Evolutionary conservation across 805 yeast genomes (phyloP).

Genomic region (Hermanozyma aechmeae): DNA sequence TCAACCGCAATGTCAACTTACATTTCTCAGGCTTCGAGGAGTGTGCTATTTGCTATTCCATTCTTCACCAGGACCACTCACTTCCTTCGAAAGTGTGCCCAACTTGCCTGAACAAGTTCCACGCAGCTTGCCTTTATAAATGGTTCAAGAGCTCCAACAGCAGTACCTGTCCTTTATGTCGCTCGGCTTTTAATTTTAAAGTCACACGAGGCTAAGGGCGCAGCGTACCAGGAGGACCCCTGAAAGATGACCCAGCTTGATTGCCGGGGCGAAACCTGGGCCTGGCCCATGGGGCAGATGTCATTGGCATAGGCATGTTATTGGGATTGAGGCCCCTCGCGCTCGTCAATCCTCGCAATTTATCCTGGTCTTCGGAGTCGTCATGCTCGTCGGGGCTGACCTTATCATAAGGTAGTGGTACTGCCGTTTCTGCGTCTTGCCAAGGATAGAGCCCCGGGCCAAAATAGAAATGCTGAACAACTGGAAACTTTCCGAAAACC

Average conservation of each 20-base stretch:
- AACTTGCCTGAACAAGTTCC: slow-evolving; percentile 90
- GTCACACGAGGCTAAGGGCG: slow-evolving; percentile 9
- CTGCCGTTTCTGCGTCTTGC: slow-evolving; percentile 7
- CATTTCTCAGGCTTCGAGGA: slow-evolving; percentile 94
- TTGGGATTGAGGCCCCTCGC: no score
- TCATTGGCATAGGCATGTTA: no score
- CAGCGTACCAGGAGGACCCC: no score
- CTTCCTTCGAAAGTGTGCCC: slow-evolving; percentile 83
- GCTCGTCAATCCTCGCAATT: no score
- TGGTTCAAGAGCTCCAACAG: slow-evolving; percentile 96
- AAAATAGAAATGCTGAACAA: slow-evolving; percentile 89
- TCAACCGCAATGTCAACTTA: slow-evolving; percentile 64
- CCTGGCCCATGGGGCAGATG: no score
- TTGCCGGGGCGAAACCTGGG: no score
- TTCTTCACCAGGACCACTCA: slow-evolving; percentile 82
- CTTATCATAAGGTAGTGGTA: no score
- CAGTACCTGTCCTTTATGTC: slow-evolving; percentile 91
- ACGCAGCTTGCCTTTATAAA: slow-evolving; percentile 88
- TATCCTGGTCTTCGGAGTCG: no score
- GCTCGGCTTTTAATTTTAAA: slow-evolving; percentile 48
- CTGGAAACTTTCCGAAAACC: slow-evolving; percentile 82
- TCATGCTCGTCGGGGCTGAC: no score
- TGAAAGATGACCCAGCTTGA: no score
- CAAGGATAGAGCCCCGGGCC: slow-evolving; percentile 32
- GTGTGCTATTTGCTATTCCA: slow-evolving; percentile 94